Evolutionary conservation across 225 moss, liverwort and hornwort genomes (phyloP).

Genomic region (Climacium dendroides): DNA sequence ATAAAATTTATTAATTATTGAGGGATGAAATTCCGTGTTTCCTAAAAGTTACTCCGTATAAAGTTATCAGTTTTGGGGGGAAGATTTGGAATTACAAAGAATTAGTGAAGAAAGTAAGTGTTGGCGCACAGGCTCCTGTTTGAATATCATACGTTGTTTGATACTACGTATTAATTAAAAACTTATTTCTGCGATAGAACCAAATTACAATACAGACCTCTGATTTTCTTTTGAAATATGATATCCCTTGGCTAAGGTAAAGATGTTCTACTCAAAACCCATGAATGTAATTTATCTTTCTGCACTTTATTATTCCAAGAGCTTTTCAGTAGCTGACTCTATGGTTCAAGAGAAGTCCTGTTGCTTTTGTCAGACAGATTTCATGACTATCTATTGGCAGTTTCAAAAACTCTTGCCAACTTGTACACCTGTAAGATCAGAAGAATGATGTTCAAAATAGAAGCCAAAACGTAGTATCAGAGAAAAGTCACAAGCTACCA

Average conservation of each 20-base stretch:
- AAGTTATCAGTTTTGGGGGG: not conserved
- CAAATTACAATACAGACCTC: not conserved
- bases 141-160: not conserved
- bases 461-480: not conserved
- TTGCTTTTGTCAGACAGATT: not conserved
- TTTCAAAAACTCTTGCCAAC: conserved; percentile 66
- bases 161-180: not conserved
- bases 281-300: not conserved
- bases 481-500: not conserved
- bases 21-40: too few relatives aligned
- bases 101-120: not conserved
- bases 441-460: not conserved
- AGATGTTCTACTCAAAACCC: not conserved
- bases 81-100: too few relatives aligned
- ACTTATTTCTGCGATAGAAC: not conserved
- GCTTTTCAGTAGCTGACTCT: not conserved
- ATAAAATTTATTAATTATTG: not conserved
- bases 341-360: not conserved
- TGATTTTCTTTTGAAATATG: not conserved
- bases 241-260: not conserved
- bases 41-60: too few relatives aligned
- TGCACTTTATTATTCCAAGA: not conserved
- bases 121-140: not conserved
- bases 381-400: not conserved
- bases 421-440: conserved; percentile 58